Evolutionary conservation across 106 monocot species (phyloP).

Genomic region (Allium cepa): DNA sequence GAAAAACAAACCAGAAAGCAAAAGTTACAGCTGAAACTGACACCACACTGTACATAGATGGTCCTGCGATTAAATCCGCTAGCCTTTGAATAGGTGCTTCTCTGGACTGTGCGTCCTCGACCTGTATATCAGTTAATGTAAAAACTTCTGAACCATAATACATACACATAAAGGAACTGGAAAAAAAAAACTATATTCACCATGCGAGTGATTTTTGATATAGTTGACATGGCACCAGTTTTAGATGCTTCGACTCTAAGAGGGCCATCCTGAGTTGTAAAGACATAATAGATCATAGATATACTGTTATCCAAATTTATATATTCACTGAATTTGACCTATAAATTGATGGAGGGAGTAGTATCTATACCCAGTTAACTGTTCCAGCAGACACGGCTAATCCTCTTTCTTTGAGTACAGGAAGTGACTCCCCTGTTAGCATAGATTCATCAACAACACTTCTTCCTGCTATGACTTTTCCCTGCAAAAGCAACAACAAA

Average conservation of each 20-base stretch:
- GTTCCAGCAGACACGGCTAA: conserved; percentile 85
- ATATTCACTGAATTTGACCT: too few relatives aligned
- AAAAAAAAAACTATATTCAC: conserved; percentile 22
- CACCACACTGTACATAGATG: conserved; percentile 96
- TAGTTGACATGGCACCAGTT: conserved; percentile 88
- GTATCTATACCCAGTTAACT: conserved; percentile 79
- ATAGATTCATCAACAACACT: conserved; percentile 99
- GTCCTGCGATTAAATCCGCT: conserved; percentile 96
- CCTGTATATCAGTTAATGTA: conserved; percentile 31
- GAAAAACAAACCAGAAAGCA: conserved; percentile 64
- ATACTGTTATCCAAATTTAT: too few relatives aligned
- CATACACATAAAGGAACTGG: not conserved
- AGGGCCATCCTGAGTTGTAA: conserved; percentile 67
- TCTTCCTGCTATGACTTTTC: conserved; percentile 75
- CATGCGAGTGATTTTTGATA: conserved; percentile 97
- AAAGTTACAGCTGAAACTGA: conserved; percentile 77
- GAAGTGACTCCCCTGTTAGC: conserved; percentile 98
- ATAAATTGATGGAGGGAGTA: not conserved
- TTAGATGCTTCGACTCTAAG: conserved; percentile 81
- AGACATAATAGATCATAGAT: too few relatives aligned
- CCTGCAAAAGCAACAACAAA: conserved; percentile 21
- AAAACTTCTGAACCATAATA: not conserved
- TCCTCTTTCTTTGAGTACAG: conserved; percentile 86
- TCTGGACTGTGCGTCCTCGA: conserved; percentile 92
- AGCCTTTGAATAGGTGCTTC: conserved; percentile 97